These are phyloP conservation scores for Brasenia schreberi DNA, from an alignment of 164 flowering plant genomes.

Conservation along the genomic window DNA sequence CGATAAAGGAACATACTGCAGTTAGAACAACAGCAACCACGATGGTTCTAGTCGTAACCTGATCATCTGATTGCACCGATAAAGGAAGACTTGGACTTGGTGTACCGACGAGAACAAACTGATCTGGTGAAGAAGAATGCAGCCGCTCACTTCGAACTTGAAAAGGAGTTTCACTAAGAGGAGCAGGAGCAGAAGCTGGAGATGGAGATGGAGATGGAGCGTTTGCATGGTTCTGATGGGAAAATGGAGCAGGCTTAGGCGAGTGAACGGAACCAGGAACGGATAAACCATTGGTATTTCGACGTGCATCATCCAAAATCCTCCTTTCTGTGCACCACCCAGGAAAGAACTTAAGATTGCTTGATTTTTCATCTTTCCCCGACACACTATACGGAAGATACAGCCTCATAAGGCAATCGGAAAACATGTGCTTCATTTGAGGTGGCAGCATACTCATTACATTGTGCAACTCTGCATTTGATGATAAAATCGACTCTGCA, in stretches of 20 bases:
- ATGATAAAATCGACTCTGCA: conserved; percentile 6
- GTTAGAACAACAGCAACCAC: conserved; percentile 56
- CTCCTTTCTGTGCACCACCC: conserved; percentile 16
- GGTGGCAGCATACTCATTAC: conserved; percentile 28
- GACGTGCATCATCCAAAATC: conserved; percentile 11
- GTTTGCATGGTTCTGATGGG: background rate
- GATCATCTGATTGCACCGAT: conserved; percentile 2
- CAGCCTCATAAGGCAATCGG: conserved; percentile 37
- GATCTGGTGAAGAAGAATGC: conserved; percentile 13
- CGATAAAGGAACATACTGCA: conserved; percentile 44
- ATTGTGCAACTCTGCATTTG: conserved; percentile 21
- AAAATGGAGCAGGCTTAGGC: conserved; percentile 1
- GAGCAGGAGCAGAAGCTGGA: conserved; percentile 13
- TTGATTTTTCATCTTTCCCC: conserved; percentile 30
- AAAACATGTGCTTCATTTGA: conserved; percentile 27
- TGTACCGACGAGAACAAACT: conserved; percentile 5
- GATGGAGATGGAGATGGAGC: conserved; percentile 16
- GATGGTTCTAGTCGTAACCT: conserved; percentile 18
- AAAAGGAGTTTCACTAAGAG: conserved; percentile 2
- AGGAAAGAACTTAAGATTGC: conserved; percentile 16
- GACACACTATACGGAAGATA: conserved; percentile 15
- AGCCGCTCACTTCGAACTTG: conserved; percentile 10
- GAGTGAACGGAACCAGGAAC: background rate
- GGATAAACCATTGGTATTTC: conserved; percentile 3
- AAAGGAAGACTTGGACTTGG: conserved; percentile 11